These are phyloP conservation scores for Nannizzia gypsea DNA, from an alignment of 2,329 filamentous ascomycete genomes.

Conservation along the genomic window DNA sequence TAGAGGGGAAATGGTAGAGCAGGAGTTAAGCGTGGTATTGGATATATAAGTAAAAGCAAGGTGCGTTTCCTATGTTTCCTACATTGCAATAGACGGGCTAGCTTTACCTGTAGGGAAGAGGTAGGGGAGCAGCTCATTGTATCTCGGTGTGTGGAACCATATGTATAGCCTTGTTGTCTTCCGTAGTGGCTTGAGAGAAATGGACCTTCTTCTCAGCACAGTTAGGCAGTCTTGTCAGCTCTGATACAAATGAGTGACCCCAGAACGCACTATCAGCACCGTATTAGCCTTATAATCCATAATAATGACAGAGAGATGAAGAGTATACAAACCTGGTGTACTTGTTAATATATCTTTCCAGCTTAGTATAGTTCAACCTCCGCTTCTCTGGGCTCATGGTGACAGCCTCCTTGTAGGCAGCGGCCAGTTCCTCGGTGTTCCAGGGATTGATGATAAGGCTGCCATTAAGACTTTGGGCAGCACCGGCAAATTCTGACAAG, in stretches of 20 bases:
- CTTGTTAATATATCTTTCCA: constrained; percentile 92
- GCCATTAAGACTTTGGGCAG: constrained; percentile 86
- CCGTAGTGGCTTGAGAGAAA: not conserved
- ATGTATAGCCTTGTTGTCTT: not conserved
- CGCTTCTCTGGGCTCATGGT: constrained; percentile 89
- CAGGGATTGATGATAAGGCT: constrained; percentile 94
- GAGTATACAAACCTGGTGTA: constrained; percentile 60
- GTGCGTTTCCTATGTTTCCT: not conserved
- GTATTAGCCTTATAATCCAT: not conserved
- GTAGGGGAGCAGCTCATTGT: not conserved
- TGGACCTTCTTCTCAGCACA: constrained; percentile 39
- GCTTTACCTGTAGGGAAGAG: not conserved
- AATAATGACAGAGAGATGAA: not conserved
- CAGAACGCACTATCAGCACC: constrained; percentile 61
- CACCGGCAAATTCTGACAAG: constrained; percentile 90
- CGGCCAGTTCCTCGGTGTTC: constrained; percentile 93
- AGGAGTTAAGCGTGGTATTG: not conserved
- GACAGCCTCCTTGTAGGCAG: constrained; percentile 89
- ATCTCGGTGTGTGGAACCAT: constrained; percentile 1
- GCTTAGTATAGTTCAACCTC: constrained; percentile 74
- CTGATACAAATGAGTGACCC: constrained; percentile 83
- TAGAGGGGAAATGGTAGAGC: not conserved
- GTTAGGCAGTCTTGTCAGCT: constrained; percentile 54
- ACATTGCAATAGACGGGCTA: not conserved
- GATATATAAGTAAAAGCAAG: not conserved